A percentile compares a stretch with the other conserved stretches of the same genome.
Evolutionary conservation across 108 stramenopile species (phyloP).

Genomic region (Nitzschia putrida): DNA sequence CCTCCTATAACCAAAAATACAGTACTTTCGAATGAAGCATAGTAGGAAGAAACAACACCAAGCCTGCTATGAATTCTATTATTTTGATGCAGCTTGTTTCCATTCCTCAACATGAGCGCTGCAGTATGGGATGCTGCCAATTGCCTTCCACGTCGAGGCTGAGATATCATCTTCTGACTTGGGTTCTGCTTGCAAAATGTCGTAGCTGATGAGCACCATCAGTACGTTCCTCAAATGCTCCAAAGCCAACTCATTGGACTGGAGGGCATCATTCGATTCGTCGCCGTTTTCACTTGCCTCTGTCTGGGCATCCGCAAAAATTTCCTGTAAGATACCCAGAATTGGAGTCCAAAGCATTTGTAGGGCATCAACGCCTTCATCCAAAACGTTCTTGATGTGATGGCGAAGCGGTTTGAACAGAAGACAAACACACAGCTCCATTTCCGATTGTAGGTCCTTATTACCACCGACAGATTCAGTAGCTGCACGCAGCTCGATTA

Average conservation of each 20-base stretch:
- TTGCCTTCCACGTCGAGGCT: conserved; percentile 59
- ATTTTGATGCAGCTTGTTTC: conserved; percentile 49
- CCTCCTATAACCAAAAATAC: no score
- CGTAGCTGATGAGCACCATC: conserved; percentile 59
- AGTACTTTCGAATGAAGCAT: no score
- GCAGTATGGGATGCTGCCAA: conserved; percentile 60
- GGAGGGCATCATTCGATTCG: conserved; percentile 14
- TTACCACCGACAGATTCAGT: conserved; percentile 13
- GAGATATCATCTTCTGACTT: conserved; percentile 42
- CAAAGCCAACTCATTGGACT: conserved; percentile 61
- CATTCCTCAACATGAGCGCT: conserved; percentile 60
- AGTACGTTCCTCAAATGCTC: conserved; percentile 85
- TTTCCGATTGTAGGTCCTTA: conserved; percentile 71
- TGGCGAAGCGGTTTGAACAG: conserved; percentile 85
- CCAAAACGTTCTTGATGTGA: conserved; percentile 59
- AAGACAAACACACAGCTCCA: conserved; percentile 78
- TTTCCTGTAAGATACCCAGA: conserved; percentile 59
- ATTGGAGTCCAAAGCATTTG: conserved; percentile 63
- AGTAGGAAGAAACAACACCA: no score
- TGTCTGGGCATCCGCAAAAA: conserved; percentile 36
- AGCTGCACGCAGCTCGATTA: conserved; percentile 47
- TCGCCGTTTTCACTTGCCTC: conserved; percentile 4
- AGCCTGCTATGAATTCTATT: no score
- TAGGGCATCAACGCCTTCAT: conserved; percentile 35
- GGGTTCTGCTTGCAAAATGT: conserved; percentile 45